Evolutionary conservation across 805 yeast species (phyloP), one percentile per base, ranked within the genome.

Genomic region (Kuraishia hungarica): DNA sequence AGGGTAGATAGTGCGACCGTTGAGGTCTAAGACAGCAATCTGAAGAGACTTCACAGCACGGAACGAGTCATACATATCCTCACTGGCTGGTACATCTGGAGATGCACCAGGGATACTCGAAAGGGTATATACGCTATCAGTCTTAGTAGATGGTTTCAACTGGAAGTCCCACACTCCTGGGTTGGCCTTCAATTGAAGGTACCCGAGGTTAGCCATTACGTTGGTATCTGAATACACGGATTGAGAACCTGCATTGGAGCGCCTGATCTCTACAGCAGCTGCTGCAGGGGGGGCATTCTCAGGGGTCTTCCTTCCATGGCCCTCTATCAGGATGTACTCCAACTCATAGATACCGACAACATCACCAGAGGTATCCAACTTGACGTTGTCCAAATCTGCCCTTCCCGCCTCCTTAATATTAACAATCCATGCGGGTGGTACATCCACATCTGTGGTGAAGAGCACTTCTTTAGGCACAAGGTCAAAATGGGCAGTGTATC

Each of bases 201-300:
- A 93, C 0, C 97, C 97, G 58, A 86, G 73, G 47, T 87, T 85
- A 1, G 84, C 78, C 94, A 93, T 87, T 1, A 91, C 83, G 46
- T 70, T 73, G 0, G 97, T 86, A 59, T 84, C 89, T 0, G 77
- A 71, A 17, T 54, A 64, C 21, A 20, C 64, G 66, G 8, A 62
- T 59, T 52, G 61, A 54, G 62, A 55, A 26, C 63, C 51, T 13
- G 11, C 58, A 22, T 56, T 52, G 19, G 52, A 26, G 51, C 59
- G 60, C 8, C 47, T 20, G 1, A 84, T 64, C 21, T 75, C 73
- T 2, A 89, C 62, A 2, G 76, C 72, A 17, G 85, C 61, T 1
- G 87, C 88, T 0, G 78, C 71, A 0, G 88, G 84, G 0, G 78
- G 71, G 1, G 72, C 49, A 0, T 67, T 68, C 0, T 68, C 72